Conservation (phyloP, 2,329 filamentous ascomycete genomes). For the Cercospora beticola region DNA sequence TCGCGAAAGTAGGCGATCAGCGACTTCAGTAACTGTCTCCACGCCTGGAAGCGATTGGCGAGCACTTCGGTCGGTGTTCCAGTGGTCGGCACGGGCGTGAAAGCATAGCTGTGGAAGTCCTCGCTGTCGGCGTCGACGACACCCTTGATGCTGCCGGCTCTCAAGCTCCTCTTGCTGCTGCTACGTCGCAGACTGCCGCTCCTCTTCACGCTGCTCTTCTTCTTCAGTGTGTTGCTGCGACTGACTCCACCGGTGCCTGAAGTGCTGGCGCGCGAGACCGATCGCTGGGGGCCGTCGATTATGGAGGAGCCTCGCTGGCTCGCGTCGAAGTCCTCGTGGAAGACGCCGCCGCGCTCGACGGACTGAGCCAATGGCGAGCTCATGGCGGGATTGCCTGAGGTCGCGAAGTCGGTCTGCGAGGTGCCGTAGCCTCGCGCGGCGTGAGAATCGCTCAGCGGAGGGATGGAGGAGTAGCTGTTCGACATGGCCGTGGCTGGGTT, state of each 20-base stretch:
- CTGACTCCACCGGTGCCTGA: constrained; percentile 48
- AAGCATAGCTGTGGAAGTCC: constrained; percentile 79
- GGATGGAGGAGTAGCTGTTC: background rate
- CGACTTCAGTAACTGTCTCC: constrained; percentile 93
- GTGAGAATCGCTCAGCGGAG: constrained; percentile 7
- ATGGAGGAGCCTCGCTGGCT: constrained; percentile 66
- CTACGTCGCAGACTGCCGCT: constrained; percentile 74
- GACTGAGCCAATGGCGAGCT: constrained; percentile 41
- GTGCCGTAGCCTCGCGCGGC: constrained; percentile 9
- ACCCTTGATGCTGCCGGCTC: constrained; percentile 82
- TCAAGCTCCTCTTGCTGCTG: constrained; percentile 75
- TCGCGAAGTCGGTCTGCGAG: constrained; percentile 41
- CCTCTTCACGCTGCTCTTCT: constrained; percentile 76
- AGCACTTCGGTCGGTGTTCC: constrained; percentile 86
- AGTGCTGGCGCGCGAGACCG: constrained; percentile 53
- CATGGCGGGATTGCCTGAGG: constrained; percentile 35
- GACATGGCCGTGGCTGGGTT: constrained; percentile 6
- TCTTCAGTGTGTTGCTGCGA: constrained; percentile 78
- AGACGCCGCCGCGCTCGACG: constrained; percentile 32
- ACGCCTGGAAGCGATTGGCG: constrained; percentile 86
- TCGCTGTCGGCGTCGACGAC: constrained; percentile 60
- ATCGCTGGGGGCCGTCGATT: constrained; percentile 59
- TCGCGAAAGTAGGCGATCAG: constrained; percentile 92
- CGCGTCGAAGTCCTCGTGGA: constrained; percentile 64
- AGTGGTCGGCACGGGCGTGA: constrained; percentile 82